Base-by-base conservation (phyloP, 371 early-diverging fungal species). In the Entomophthora muscae region DNA sequence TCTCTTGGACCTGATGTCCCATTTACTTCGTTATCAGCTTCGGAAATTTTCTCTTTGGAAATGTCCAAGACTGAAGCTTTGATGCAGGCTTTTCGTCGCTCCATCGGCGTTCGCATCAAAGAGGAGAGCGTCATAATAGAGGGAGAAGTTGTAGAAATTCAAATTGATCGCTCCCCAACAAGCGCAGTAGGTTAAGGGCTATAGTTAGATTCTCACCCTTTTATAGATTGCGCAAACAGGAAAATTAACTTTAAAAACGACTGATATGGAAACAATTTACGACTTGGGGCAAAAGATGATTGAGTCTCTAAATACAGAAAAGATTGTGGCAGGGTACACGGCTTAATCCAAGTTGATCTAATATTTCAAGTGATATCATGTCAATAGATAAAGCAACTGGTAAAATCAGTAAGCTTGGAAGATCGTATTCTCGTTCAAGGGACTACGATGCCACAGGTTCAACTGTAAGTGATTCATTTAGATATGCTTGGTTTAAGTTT, bases 241-340 rank as follows among this genome's bases (percentile, higher is more conserved):
- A n/a, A 96, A 97, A 72, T 74, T 99, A 64, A 93, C 94, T 53
- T 72, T 99, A 33, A 99, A 99, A 76, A 99, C 99, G 24, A 95
- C 95, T 27, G 99, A 99, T 64, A 98, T 99, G 98, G 99, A 99
- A 75, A 98, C 99, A 24, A 86, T 95, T 57, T 99, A 98, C 73
- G 98, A 98, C 70, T 75, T 99, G 67, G 99, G 99, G 2, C 86
- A 88, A 65, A 98, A 97, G 77, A 98, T 99, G 96, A 91, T 97
- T 67, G 91, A 91, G 64, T 78, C 92, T 29, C 72, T 99, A 67
- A 91, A 89, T 74, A 94, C 93, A 76, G 98, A 99, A 68, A 98
- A 95, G 74, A 92, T 98, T 29, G 81, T 87, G 73, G 92, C 93
- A 32, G 98, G 96, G 83, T 83, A 78, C 32, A 66, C 62, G 23